Percentiles rank a stretch among this genome's conserved stretches.
Evolutionary conservation across 176 grass and related monocot species (phyloP).

Genomic region (Otatea glauca): DNA sequence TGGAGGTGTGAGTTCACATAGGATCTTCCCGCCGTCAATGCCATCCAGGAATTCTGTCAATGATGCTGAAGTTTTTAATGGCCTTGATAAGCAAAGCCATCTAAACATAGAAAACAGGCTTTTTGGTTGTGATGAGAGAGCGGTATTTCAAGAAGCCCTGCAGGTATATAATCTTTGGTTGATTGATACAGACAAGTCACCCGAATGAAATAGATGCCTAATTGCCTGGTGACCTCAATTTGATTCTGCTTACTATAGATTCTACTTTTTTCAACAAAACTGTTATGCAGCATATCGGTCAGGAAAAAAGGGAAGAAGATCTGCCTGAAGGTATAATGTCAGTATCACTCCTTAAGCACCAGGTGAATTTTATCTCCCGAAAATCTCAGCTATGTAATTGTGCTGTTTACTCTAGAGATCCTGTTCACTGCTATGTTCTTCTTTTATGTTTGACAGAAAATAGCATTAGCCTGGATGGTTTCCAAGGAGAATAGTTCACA

Average conservation of each 20-base stretch:
- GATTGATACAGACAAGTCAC: slow-evolving; percentile 10
- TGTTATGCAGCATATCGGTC: slow-evolving; percentile 65
- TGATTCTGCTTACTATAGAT: background rate
- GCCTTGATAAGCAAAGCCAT: slow-evolving; percentile 44
- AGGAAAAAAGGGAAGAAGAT: slow-evolving; percentile 78
- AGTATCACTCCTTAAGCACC: slow-evolving; percentile 85
- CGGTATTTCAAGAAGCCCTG: slow-evolving; percentile 89
- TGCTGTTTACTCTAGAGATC: slow-evolving; percentile 16
- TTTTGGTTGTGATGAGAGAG: slow-evolving; percentile 63
- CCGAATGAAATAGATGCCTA: slow-evolving; percentile 4
- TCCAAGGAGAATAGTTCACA: slow-evolving; percentile 81
- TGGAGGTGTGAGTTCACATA: slow-evolving; percentile 44
- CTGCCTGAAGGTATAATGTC: slow-evolving; percentile 76
- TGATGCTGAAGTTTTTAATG: slow-evolving; percentile 23
- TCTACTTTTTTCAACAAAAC: slow-evolving; percentile 20
- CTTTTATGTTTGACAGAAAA: slow-evolving; percentile 72
- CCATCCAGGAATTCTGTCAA: slow-evolving; percentile 39
- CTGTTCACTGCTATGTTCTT: slow-evolving; percentile 37
- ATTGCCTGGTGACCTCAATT: background rate
- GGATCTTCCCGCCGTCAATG: slow-evolving; percentile 61
- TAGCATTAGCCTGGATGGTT: slow-evolving; percentile 92
- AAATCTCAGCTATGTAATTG: slow-evolving; percentile 29
- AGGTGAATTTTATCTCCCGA: slow-evolving; percentile 53
- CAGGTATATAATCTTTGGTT: slow-evolving; percentile 62
- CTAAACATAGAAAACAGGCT: slow-evolving; percentile 52